Evolutionary conservation across 176 grass and related monocot genomes (phyloP), one percentile per base, ranked within the genome.

Genomic region (Rhynchospora breviuscula): DNA sequence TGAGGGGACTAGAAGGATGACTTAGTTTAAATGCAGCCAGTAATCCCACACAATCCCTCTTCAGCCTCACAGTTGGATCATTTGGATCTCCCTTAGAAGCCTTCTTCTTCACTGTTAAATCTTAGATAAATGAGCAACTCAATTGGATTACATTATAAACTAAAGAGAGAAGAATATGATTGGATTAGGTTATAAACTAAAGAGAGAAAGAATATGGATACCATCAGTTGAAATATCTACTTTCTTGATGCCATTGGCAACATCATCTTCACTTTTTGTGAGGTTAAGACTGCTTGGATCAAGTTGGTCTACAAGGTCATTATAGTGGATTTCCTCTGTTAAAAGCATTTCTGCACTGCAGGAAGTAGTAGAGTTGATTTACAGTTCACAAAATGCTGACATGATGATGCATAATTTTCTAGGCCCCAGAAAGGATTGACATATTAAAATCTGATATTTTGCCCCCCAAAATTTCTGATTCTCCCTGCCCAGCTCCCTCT

Each of bases 311-410:
- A 90, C 89, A 85, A 98, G 90, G 84, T 98, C 95, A 72, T 98
- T 95, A 79, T 98, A 98, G 80, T 93, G 92, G 82, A 98, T 93
- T 87, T 67, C 85, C 87, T 98, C 95, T 86, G 84, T 93, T 87
- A 93, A 82, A 59, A 98, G 29, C 53, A 98, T 31, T 82, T 98
- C 86, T 61, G 85, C 88, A 79, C 95, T 95, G 91, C 80, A 91
- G 87, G 86, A 84, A 72, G 29, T 46, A 65, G 11, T 49, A 76
- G 46, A 78, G 7, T 78, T 53, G 13, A 7, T 53, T 82, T 48
- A 11, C 15, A 60, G 19, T 46, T 52, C 72, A 76, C 26, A 76
- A 11, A 74, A 74, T 52, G 22, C 52, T 29, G 48, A 76, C 6
- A 76, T 76, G 48, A 70, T 19, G 33, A 76, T 76, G 72, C 23